Evolutionary conservation across 805 yeast species (phyloP), one percentile per base, ranked within the genome.

Genomic region (Ogataea trehalophila): DNA sequence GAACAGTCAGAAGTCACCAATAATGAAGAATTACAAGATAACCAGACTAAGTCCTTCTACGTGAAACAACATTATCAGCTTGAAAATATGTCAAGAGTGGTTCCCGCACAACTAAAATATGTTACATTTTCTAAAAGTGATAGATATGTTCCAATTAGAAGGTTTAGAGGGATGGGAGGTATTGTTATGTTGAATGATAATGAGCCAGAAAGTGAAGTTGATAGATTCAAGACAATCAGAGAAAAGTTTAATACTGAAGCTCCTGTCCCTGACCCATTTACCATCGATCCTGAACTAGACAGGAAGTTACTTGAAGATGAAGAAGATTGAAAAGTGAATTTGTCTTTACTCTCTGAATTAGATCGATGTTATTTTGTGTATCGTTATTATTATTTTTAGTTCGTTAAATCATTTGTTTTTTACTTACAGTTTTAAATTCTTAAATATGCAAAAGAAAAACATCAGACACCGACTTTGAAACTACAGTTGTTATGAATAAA

Each of bases 91-190:
- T 77, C 94, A 13, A 81, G 99, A 60, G 96, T 94, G 2, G 72
- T 94, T 46, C 98, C 98, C 15, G 79, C 83, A 40, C 98, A 94
- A 70, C 74, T 91, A 49, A 85, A 83, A 66, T 88, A 82, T 69
- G 80, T 94, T 44, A 76, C 95, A 4, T 90, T 92, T 63, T 67
- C 74, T 36, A 84, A 85, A 60, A 85, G 81, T 47, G 84, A 79
- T 42, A 77, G 96, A 61, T 92, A 85, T 66, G 77, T 74, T 33
- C 97, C 98, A 5, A 84, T 90, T 8, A 83, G 95, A 65, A 85
- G 83, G 63, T 81, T 80, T 63, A 83, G 72, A 71, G 79, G 87
- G 62, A 49, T 67, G 69, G 70, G 81, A 39, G 95, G 95, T 44
- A 80, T 88, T 42, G 79, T 88, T 45, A 82, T 88, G 7, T 70